Percentiles rank a stretch among this genome's conserved stretches.
phyloP scores from a whole-genome alignment of 1,284 basidiomycete species.

The Tylopilus orsonianus region DNA sequence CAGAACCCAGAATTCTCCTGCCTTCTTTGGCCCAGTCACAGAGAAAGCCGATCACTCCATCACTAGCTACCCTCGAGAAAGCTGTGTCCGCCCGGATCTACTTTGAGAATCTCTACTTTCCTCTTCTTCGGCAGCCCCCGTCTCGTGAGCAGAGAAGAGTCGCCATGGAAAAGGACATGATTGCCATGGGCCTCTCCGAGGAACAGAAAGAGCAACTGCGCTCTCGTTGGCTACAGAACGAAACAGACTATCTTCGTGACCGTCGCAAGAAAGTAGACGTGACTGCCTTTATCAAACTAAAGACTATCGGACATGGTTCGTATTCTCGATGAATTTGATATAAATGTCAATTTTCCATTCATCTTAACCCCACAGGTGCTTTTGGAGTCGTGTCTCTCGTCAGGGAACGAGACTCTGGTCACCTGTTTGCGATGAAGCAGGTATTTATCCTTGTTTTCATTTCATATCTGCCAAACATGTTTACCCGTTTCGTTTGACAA shows the following conservation, averaged over 20 bases:
- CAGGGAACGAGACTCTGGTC: conserved; percentile 74
- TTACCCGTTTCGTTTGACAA: conserved; percentile 25
- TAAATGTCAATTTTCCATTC: conserved; percentile 21
- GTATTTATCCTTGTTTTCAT: conserved; percentile 41
- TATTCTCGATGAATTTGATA: conserved; percentile 28
- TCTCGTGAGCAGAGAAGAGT: conserved; percentile 82
- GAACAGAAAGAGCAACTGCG: conserved; percentile 72
- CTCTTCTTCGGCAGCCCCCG: conserved; percentile 81
- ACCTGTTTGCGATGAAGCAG: conserved; percentile 96
- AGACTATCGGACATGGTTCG: conserved; percentile 93
- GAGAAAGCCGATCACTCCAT: conserved; percentile 69
- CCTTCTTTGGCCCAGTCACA: conserved; percentile 27
- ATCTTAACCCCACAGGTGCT: conserved; percentile 59
- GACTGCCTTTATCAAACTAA: conserved; percentile 84
- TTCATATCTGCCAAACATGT: conserved; percentile 30
- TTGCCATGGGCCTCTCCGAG: conserved; percentile 67
- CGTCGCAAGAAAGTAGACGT: conserved; percentile 79
- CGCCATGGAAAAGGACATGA: conserved; percentile 88
- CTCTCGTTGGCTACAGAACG: conserved; percentile 79
- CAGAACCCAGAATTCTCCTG: conserved; percentile 10
- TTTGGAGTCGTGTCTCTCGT: conserved; percentile 97
- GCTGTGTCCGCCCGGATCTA: conserved; percentile 91
- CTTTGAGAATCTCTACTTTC: conserved; percentile 96
- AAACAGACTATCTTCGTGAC: conserved; percentile 87
- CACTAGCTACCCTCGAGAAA: conserved; percentile 88